Evolutionary conservation across 1,284 basidiomycete species (phyloP).

Genomic region (Ustilago bromivora): DNA sequence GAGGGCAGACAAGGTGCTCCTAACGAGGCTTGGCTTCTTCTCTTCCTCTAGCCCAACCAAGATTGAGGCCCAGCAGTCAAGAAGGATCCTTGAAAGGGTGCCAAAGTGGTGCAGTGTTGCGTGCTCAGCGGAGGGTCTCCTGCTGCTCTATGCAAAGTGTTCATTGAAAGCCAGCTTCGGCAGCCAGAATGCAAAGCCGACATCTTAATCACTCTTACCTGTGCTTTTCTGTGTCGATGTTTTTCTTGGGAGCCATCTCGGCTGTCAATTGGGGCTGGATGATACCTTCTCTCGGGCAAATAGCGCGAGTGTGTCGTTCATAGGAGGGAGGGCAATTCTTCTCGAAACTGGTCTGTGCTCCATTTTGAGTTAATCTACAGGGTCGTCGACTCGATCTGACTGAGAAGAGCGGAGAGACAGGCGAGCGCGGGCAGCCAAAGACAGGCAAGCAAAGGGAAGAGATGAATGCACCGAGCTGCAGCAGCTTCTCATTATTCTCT

Average conservation of each 20-base stretch:
- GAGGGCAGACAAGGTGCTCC: conserved; percentile 14
- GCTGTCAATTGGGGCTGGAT: conserved; percentile 1
- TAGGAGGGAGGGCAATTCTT: conserved; percentile 18
- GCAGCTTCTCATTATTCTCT: not conserved
- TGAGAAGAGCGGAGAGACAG: not conserved
- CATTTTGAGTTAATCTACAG: conserved; percentile 11
- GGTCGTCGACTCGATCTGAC: conserved; percentile 13
- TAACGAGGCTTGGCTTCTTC: conserved; percentile 1
- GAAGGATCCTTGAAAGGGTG: not conserved
- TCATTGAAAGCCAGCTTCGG: not conserved
- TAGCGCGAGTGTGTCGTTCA: conserved; percentile 33
- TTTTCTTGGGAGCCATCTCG: not conserved
- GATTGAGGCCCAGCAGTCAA: not conserved
- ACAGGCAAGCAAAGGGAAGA: not conserved
- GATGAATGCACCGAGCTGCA: conserved; percentile 3
- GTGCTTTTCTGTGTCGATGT: too few species aligned
- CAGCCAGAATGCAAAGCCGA: conserved; percentile 18
- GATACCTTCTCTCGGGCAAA: conserved; percentile 14
- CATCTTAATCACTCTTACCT: not conserved
- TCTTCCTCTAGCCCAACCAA: conserved; percentile 2
- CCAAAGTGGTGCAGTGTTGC: conserved; percentile 8
- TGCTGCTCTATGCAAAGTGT: not conserved
- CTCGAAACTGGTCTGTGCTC: conserved; percentile 48
- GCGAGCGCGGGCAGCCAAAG: conserved; percentile 22
- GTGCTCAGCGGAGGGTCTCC: conserved; percentile 5